Conservation (phyloP, 202 grass and related monocot genomes). For the Setaria italica region DNA sequence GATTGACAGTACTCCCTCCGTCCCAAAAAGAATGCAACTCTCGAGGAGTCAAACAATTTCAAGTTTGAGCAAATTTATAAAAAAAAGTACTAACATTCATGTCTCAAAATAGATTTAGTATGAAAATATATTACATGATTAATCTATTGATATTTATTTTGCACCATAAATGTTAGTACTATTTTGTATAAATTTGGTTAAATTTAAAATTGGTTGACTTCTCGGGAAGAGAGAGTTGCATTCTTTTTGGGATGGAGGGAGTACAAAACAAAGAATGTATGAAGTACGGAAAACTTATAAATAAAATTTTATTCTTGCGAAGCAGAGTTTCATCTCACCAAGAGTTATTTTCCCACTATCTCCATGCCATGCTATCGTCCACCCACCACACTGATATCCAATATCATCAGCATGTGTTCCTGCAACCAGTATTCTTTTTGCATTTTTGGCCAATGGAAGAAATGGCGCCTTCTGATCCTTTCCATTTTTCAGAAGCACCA, state of each 20-base stretch:
- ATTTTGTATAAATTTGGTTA: no score
- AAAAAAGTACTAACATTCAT: no score
- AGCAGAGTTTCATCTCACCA: constrained; percentile 52
- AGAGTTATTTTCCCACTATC: constrained; percentile 73
- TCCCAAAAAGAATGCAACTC: no score
- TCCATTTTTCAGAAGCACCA: constrained; percentile 94
- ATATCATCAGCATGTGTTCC: constrained; percentile 89
- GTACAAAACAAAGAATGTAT: not conserved
- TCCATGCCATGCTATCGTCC: constrained; percentile 92
- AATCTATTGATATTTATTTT: no score
- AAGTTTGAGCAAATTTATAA: no score
- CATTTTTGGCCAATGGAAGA: constrained; percentile 86
- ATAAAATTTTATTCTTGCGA: constrained; percentile 15
- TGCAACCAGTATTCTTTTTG: constrained; percentile 79
- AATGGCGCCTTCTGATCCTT: constrained; percentile 65
- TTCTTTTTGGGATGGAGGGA: no score
- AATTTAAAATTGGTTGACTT: no score
- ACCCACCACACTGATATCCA: constrained; percentile 92
- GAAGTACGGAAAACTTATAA: not conserved
- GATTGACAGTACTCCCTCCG: not conserved
- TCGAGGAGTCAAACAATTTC: no score
- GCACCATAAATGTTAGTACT: no score
- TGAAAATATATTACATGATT: no score
- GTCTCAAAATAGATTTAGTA: no score
- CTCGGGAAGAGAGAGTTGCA: no score